A percentile compares a stretch with the other conserved stretches of the same genome.
These are phyloP conservation scores for Annulohypoxylon bovei DNA, from an alignment of 495 filamentous ascomycete species.

Conservation along the genomic window DNA sequence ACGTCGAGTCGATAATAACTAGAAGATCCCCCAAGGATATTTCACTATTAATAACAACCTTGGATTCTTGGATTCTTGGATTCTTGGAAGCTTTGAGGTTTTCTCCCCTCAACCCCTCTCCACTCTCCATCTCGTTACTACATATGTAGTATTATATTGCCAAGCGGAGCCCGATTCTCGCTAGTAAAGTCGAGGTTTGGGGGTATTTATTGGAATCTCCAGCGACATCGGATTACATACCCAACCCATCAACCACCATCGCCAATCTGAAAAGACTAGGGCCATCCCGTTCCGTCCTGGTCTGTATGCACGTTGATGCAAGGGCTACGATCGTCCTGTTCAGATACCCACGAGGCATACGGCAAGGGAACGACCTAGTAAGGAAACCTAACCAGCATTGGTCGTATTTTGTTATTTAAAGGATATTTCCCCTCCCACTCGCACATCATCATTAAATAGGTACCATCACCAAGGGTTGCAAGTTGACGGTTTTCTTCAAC, in stretches of 20 bases:
- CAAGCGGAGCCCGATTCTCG: conserved; percentile 25
- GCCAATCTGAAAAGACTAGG: conserved; percentile 35
- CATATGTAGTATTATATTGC: not conserved
- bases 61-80: too few relatives aligned
- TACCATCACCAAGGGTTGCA: conserved; percentile 10
- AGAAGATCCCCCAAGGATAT: too few relatives aligned
- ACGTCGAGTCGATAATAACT: not conserved
- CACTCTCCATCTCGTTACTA: too few relatives aligned
- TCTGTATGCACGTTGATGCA: conserved; percentile 38
- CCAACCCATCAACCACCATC: conserved; percentile 31
- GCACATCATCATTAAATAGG: conserved; percentile 8
- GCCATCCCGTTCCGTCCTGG: conserved; percentile 39
- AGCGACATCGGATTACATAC: conserved; percentile 42
- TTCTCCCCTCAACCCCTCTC: not conserved
- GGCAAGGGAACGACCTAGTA: conserved; percentile 13
- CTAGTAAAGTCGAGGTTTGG: conserved; percentile 21
- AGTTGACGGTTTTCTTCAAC: conserved; percentile 16
- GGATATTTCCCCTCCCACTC: conserved; percentile 8
- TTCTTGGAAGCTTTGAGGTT: too few relatives aligned
- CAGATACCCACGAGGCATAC: conserved; percentile 28
- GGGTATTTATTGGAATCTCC: conserved; percentile 20
- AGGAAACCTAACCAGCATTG: conserved; percentile 5
- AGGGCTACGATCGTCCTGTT: conserved; percentile 35
- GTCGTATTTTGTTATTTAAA: conserved; percentile 9
- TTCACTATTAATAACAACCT: too few relatives aligned